These are phyloP conservation scores for Fomitopsis palustris DNA, from an alignment of 1,284 basidiomycete genomes.

Conservation along the genomic window DNA sequence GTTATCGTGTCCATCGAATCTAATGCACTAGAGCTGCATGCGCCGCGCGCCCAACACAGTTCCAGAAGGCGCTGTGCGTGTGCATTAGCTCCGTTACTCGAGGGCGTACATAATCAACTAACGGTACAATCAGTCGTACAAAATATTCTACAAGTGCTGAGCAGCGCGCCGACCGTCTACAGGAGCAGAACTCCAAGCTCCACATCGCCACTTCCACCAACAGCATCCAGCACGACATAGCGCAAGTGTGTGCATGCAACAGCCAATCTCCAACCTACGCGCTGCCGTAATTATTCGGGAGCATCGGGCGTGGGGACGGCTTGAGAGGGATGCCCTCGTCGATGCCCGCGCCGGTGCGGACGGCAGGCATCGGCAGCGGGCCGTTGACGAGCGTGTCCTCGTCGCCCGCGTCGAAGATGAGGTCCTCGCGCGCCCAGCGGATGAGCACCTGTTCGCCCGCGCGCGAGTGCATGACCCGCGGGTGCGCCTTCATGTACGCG, in stretches of 20 bases:
- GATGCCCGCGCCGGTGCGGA: conserved; percentile 17
- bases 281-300: background rate
- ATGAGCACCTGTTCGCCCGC: conserved; percentile 32
- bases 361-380: conserved; percentile 10
- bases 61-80: too few species aligned
- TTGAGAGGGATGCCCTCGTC: conserved; percentile 34
- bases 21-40: too few species aligned
- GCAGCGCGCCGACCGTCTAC: background rate
- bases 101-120: background rate
- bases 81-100: too few species aligned
- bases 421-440: conserved; percentile 34
- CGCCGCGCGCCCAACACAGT: too few species aligned
- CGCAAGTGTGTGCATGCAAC: too few species aligned
- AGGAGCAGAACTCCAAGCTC: background rate
- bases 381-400: conserved; percentile 33
- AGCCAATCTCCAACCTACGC: background rate
- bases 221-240: too few species aligned
- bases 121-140: background rate
- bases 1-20: background rate
- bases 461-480: conserved; percentile 26
- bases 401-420: conserved; percentile 26
- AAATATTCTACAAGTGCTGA: background rate
- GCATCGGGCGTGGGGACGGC: conserved; percentile 24
- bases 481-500: conserved; percentile 22
- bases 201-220: too few species aligned